Conservation (phyloP, 108 stramenopile genomes). For the Conticribra weissflogii region DNA sequence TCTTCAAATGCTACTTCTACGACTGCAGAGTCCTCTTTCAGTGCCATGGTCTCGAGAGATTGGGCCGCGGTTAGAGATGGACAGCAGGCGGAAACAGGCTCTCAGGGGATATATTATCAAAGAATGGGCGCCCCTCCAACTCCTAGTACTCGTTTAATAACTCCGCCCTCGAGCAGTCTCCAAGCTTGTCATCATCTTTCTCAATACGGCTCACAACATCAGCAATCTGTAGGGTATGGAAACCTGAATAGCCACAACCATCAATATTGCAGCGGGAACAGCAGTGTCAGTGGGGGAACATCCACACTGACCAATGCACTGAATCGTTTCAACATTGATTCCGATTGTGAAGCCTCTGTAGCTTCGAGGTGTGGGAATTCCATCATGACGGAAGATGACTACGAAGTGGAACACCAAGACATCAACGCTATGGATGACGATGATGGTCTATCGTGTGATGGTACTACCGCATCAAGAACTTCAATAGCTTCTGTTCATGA, state of each 20-base stretch:
- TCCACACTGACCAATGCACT: slow-evolving; percentile 36
- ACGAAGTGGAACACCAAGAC: neutral
- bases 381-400: slow-evolving; percentile 29
- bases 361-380: slow-evolving; percentile 30
- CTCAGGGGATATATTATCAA: slow-evolving; percentile 11
- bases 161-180: no score
- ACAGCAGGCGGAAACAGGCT: neutral
- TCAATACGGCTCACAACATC: no score
- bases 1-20: slow-evolving; percentile 35
- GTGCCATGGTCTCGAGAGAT: slow-evolving; percentile 39
- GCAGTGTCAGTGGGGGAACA: no score
- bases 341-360: slow-evolving; percentile 44
- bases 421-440: slow-evolving; percentile 7
- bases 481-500: slow-evolving; percentile 4
- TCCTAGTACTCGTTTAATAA: no score
- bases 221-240: no score
- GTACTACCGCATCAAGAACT: slow-evolving; percentile 15
- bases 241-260: no score
- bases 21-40: slow-evolving; percentile 34
- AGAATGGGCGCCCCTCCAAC: neutral
- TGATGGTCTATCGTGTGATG: slow-evolving; percentile 4
- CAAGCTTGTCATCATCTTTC: no score
- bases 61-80: slow-evolving; percentile 11
- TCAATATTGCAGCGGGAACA: no score
- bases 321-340: slow-evolving; percentile 47